Base-by-base conservation (phyloP, 768 basidiomycete genomes). In the Lactarius pseudohatsudake region DNA sequence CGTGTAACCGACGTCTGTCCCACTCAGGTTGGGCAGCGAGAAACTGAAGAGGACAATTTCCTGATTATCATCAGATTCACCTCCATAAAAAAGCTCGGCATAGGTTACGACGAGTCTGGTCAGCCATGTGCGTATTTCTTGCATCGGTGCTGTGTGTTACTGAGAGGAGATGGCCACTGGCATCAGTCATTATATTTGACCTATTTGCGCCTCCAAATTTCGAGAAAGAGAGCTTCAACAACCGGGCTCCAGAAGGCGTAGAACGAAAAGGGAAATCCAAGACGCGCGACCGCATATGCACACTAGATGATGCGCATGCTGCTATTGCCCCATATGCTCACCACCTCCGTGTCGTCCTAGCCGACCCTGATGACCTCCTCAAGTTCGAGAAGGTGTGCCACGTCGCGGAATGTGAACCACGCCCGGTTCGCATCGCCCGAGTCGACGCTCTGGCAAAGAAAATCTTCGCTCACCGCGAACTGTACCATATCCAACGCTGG, bases 251-350 rank as follows among this genome's bases (percentile, higher is more conserved):
- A 1, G 72, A 82, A 54, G 74, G 75, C 0, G 64, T 72, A 28
- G 65, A 69, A 20, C 81, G 85, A 69, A 72, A 76, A 66, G 75
- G 73, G 15, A 61, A 45, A 57, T 34, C 11, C 41, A 85, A 82
- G 68, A 85, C 79, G 71, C 85, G 84, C 53, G 81, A 83, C 53
- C 82, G 91, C 16, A 77, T 91, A 15, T 82, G 83, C 16, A 79
- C 81, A 18, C 71, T 92, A 32, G 81, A 88, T 70, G 74, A 81
- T n/a, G 81, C 82, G 0, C 92, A 93, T 64, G 77, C 72, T 36
- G 71, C 74, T 2, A 80, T 92, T 41, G 85, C 90, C 0, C 85
- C 88, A 16, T 94, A 88, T 70, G 87, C 89, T 1, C 84, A 87
- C 57, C 88, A 92, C 50, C 74, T 94, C 4, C 87, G 89, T 32